phyloP scores from a whole-genome alignment of 257 asterid species.

The Solanum pinnatisectum region DNA sequence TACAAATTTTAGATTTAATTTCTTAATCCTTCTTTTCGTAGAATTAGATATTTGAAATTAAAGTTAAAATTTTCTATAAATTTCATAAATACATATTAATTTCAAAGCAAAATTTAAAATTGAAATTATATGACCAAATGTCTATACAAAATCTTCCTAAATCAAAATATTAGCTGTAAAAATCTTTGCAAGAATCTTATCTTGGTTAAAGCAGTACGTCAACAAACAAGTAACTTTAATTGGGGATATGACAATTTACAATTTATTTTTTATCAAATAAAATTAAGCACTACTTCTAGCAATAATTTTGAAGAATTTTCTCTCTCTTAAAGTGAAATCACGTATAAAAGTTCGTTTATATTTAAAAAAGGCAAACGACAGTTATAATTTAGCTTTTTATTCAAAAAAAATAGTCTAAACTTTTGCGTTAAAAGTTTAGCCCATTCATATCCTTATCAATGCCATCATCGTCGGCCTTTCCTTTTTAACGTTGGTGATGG shows the following conservation, averaged over 20 bases:
- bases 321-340: background rate
- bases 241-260: background rate
- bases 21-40: background rate
- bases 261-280: background rate
- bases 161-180: background rate
- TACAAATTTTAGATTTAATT: background rate
- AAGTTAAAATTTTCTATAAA: background rate
- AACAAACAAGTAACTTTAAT: background rate
- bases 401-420: too few relatives aligned
- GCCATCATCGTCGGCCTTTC: too few relatives aligned
- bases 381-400: too few relatives aligned
- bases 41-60: too few relatives aligned
- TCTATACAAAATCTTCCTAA: background rate
- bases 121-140: background rate
- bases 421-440: too few relatives aligned
- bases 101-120: too few relatives aligned
- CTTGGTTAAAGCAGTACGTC: background rate
- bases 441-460: too few relatives aligned
- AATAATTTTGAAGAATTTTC: background rate
- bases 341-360: background rate
- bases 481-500: background rate
- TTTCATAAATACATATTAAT: background rate
- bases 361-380: background rate
- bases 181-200: background rate
- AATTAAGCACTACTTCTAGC: background rate